Evolutionary conservation across 2,329 filamentous ascomycete species (phyloP), one percentile per base, ranked within the genome.

Genomic region (Pseudogymnoascus sp.): DNA sequence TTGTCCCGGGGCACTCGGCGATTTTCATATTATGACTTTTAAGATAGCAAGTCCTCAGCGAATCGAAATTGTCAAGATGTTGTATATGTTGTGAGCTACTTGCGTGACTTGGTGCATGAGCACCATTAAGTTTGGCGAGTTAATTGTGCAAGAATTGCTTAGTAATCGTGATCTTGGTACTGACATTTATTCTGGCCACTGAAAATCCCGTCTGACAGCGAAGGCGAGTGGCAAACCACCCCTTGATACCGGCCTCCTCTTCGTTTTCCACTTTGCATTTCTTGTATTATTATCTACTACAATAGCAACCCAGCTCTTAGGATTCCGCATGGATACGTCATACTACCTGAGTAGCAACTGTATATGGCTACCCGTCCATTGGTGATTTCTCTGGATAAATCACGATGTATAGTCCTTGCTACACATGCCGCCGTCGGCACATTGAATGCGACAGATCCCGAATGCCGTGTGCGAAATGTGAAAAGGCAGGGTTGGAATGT

Each of bases 341-440:
- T 24, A 6, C 10, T 44, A 24, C 19, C 16, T 14, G 11, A 24
- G 40, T 13, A 24, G 40, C 40, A 44, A 10, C 40, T 24, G 40
- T 14, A 44, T 11, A 44, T 44, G 19, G 19, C 40, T 44, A 24
- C 19, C 19, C 10, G 13, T 44, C 40, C 40, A 24, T 44, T 44
- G 19, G 24, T 44, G 19, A 24, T 44, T 44, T 24, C 40, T 44
- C 40, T 24, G 40, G 53, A 59, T 59, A 38, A 40, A 35, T 35
- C 59, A 21, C 61, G 19, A 69, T 70, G 66, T 26, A 31, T 16
- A 61, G 65, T 8, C 40, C 69, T 3, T 75, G 74, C 64, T 75
- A 74, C 64, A 75, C 74, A 24, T 75, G 74, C 65, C 72, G 73
- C 24, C 72, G 68, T 4, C 72, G 74, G 50, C 74, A 70, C 61